Percentiles rank a stretch among this genome's conserved stretches.
Evolutionary conservation across 2,329 filamentous ascomycete genomes (phyloP).

Genomic region (Falciphora oryzae): DNA sequence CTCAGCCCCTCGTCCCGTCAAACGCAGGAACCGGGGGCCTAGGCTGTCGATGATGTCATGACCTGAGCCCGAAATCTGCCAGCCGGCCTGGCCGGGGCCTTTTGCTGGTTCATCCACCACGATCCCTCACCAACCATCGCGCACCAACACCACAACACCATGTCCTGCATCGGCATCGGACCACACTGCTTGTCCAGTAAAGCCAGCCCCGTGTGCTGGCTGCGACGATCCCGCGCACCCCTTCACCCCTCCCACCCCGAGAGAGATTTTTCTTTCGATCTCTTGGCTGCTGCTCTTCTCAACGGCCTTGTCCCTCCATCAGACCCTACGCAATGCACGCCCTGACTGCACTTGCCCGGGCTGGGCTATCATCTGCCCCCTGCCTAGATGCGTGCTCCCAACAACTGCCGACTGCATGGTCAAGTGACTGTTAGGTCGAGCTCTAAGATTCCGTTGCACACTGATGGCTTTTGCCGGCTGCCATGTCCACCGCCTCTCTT

Average conservation of each 20-base stretch:
- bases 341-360: neutral
- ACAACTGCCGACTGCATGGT: neutral
- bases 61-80: neutral
- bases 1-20: neutral
- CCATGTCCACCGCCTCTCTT: slow-evolving; percentile 8
- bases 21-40: neutral
- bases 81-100: no score
- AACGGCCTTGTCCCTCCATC: neutral
- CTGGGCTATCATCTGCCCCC: neutral
- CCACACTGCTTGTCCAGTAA: no score
- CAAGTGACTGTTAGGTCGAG: neutral
- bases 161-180: no score
- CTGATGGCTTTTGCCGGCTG: neutral
- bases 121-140: neutral
- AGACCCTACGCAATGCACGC: no score
- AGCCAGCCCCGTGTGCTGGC: neutral
- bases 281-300: neutral
- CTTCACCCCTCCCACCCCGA: neutral
- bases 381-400: no score
- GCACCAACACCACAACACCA: no score
- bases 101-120: no score
- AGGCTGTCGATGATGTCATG: slow-evolving; percentile 2
- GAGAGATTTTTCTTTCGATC: neutral
- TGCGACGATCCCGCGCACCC: neutral
- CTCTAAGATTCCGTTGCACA: neutral